Conservation (phyloP, 257 asterid species). For the Solanum sitiens region DNA sequence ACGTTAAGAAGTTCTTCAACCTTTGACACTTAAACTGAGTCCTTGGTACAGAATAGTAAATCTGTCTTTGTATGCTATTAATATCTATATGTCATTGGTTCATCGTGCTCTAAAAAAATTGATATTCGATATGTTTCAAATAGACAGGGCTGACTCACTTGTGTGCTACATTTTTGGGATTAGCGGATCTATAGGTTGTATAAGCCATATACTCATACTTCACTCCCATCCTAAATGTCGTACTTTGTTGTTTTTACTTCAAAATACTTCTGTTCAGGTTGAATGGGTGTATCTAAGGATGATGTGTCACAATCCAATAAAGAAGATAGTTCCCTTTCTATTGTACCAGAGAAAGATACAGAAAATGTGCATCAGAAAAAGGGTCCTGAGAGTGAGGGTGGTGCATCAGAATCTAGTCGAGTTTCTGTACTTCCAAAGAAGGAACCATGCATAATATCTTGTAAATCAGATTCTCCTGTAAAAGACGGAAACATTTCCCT, state of each 20-base stretch:
- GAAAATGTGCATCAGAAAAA: slow-evolving; percentile 14
- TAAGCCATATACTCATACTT: neutral
- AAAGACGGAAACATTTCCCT: slow-evolving; percentile 2
- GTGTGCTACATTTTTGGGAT: neutral
- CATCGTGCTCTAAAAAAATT: neutral
- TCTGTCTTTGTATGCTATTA: neutral
- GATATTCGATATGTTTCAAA: neutral
- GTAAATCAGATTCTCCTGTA: slow-evolving; percentile 11
- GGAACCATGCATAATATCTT: slow-evolving; percentile 13
- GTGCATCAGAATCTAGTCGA: slow-evolving; percentile 20
- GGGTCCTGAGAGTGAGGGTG: slow-evolving; percentile 13
- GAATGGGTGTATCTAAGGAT: slow-evolving; percentile 16
- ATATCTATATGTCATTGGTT: neutral
- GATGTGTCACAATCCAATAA: neutral
- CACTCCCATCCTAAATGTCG: neutral
- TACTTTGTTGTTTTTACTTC: slow-evolving; percentile 5
- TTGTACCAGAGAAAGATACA: slow-evolving; percentile 12
- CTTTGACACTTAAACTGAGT: neutral
- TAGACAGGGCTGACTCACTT: neutral
- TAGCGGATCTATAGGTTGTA: slow-evolving; percentile 4
- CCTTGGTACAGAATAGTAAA: neutral
- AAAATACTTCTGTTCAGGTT: slow-evolving; percentile 2
- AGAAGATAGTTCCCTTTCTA: slow-evolving; percentile 10
- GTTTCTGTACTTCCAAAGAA: slow-evolving; percentile 26
- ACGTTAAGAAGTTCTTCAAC: neutral